Percentiles rank a stretch among this genome's conserved stretches.
phyloP scores from a whole-genome alignment of 352 stramenopile genomes.

The Phytophthora cajani region DNA sequence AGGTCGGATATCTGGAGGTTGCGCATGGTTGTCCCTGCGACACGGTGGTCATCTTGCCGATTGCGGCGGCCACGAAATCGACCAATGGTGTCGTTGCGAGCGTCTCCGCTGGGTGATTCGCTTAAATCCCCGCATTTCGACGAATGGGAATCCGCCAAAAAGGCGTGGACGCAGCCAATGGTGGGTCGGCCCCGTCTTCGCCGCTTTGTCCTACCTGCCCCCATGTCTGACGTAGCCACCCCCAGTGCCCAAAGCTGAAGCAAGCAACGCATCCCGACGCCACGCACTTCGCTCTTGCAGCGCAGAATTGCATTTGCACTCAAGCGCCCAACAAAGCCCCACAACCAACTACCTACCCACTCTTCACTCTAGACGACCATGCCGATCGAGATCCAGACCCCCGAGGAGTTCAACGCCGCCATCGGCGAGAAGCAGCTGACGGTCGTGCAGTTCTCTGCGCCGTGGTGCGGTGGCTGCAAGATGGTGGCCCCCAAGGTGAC shows the following conservation, averaged over 20 bases:
- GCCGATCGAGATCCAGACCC: constrained; percentile 52
- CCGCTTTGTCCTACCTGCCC: constrained; percentile 22
- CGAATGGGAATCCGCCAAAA: background rate
- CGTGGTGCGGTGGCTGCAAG: constrained; percentile 84
- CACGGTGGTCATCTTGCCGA: constrained; percentile 11
- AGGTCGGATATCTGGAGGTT: background rate
- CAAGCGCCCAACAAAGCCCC: constrained; percentile 4
- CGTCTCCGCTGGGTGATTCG: constrained; percentile 6
- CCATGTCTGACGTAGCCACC: constrained; percentile 38
- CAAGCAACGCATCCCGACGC: constrained; percentile 1
- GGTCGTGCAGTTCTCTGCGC: constrained; percentile 70
- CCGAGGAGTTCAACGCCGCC: constrained; percentile 57
- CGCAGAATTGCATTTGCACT: constrained; percentile 32
- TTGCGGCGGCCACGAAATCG: background rate
- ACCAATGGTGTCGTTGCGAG: background rate
- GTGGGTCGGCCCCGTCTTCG: background rate
- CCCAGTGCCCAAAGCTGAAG: constrained; percentile 14
- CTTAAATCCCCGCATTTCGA: background rate
- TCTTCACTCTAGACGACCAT: constrained; percentile 3
- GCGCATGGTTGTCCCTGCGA: background rate
- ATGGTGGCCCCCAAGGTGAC: constrained; percentile 67
- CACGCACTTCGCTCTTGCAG: constrained; percentile 8
- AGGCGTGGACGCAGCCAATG: constrained; percentile 19
- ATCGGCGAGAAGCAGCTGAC: constrained; percentile 59
- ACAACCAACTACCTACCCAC: background rate